Evolutionary conservation across 2,329 filamentous ascomycete genomes (phyloP), one percentile per base, ranked within the genome.

Genomic region (Diaporthe sp.): DNA sequence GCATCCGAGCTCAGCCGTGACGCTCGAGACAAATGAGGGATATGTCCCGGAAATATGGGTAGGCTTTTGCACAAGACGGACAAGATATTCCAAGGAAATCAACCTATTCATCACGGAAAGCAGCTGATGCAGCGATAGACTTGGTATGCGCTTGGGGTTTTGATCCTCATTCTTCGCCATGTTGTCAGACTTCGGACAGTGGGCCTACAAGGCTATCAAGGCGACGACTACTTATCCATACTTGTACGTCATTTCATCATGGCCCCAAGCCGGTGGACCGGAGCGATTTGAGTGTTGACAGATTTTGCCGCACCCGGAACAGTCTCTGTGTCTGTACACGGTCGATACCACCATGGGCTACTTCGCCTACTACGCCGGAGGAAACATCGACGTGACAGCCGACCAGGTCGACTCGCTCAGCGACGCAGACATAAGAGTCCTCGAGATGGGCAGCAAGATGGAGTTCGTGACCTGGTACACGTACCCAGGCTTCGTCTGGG

Each of bases 391-490:
- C n/a, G 64, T 67, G 45, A 67, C 45, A 28, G 12, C 42, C 64
- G 22, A 35, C 45, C 45, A 67, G 64, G 64, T 67, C 45, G 22
- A 25, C 45, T 38, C 45, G 4, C 64, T 67, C 22, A 67, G 64
- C 42, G 64, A 67, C 22, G 64, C 42, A 12, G 64, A 67, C 64
- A 25, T 73, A 2, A 25, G 42, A 19, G 17, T 68, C 17, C 61
- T 73, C 47, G 71, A 73, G 19, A 50, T 50, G 45, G 71, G 71
- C 25, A 69, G 61, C 71, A 73, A 73, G 30, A 58, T 55, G 42
- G 61, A 73, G 19, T 66, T 73, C 22, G 71, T 58, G 19, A 52
- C 75, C 19, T 52, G 69, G 70, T 74, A 60, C 75, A 67, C 67
- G 1, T 60, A 70, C 28, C 42, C 73, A 13, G 50, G 47, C 15